A percentile compares a stretch with the other conserved stretches of the same genome.
Evolutionary conservation across 176 grass and related monocot genomes (phyloP).

Genomic region (Triticum timopheevii): DNA sequence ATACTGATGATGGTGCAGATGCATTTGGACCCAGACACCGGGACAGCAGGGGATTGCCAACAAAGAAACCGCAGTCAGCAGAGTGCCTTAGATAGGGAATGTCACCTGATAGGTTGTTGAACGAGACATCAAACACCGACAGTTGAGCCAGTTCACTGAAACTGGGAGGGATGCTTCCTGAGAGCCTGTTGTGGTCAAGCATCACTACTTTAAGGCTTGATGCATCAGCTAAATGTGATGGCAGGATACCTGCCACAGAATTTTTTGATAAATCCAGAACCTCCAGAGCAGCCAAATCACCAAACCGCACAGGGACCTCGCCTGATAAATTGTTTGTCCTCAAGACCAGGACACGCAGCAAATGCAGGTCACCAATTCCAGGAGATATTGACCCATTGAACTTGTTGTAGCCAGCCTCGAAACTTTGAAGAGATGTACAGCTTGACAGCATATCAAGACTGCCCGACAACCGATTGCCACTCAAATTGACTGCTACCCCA

Average conservation of each 20-base stretch:
- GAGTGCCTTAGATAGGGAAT: constrained; percentile 57
- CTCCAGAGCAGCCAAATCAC: constrained; percentile 43
- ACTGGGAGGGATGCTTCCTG: constrained; percentile 49
- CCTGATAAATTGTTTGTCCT: constrained; percentile 54
- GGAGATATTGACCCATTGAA: constrained; percentile 35
- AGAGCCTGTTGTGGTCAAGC: constrained; percentile 56
- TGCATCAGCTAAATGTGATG: constrained; percentile 37
- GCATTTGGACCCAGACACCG: constrained; percentile 32
- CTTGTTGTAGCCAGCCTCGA: constrained; percentile 49
- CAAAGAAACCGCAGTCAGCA: constrained; percentile 49
- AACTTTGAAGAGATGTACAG: constrained; percentile 39
- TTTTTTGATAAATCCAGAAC: constrained; percentile 57
- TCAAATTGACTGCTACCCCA: constrained; percentile 42
- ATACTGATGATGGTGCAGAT: constrained; percentile 20
- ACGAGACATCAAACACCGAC: constrained; percentile 47
- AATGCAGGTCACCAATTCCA: constrained; percentile 30
- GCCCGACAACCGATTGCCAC: constrained; percentile 45
- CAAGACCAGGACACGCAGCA: constrained; percentile 43
- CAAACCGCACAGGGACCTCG: constrained; percentile 34
- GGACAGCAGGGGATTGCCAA: constrained; percentile 45
- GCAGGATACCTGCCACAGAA: constrained; percentile 44
- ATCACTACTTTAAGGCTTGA: constrained; percentile 40
- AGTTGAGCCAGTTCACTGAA: constrained; percentile 46
- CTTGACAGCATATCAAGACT: constrained; percentile 34
- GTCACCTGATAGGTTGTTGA: constrained; percentile 63